Evolutionary conservation across 2,329 filamentous ascomycete species (phyloP), one percentile per base, ranked within the genome.

Genomic region (Fonsecaea nubica): DNA sequence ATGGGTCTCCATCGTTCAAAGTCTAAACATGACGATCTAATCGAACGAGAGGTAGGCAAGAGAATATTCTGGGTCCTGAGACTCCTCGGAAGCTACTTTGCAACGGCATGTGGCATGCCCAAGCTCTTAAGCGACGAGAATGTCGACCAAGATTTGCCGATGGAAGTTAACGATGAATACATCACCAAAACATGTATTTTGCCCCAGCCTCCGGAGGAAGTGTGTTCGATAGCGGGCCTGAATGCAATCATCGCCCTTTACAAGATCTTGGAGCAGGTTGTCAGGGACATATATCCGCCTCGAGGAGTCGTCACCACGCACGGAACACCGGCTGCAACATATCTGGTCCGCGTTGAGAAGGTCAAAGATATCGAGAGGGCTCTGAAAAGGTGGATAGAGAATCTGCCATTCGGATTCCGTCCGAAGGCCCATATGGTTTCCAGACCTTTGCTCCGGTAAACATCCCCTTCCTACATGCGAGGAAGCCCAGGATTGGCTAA

Each of bases 1-100:
- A 62, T 56, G 59, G 59, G 59, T 6, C 59, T 62, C 10, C 59
- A 55, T 55, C 59, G 52, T 7, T 62, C 59, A 36, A 55, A 40
- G 18, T 52, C 35, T 30, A 21, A n/a, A 32, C 9, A 56, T 10
- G 6, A 25, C 30, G 59, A 62, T 42, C 52, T 56, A 21, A 55
- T 55, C 36, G 50, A 25, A 6, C 48, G 52, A 8, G 59, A 62
- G 48, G 36, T 55, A 18, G 35, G 59, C 35, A 55, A 35, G 32
- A 33, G 59, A 4, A 18, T 54, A 15, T 62, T 62, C 59, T 62
- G 59, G 59, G 42, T 52, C 10, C n/a, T 56, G 30, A 42, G 59
- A 40, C 52, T 62, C 13, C 50, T 62, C 5, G 36, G 45, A 21
- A 62, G 48, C 18, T 55, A 62, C 35, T 21, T 62, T 21, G 48